Conservation (phyloP, 2,329 filamentous ascomycete genomes). For the Fusarium burgessii region DNA sequence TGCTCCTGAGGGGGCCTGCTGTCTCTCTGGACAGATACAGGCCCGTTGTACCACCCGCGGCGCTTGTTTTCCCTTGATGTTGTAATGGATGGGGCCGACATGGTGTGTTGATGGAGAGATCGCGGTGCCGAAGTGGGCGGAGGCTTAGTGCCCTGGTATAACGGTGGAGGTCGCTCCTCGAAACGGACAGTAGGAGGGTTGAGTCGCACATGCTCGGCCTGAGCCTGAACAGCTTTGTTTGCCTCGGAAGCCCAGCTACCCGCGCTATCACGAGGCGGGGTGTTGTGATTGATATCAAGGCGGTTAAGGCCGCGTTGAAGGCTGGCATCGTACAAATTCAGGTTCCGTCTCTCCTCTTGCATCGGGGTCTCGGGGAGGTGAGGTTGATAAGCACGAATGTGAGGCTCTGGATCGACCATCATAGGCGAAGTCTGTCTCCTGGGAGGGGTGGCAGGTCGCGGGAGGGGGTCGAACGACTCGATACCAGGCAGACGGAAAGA, state of each 20-base stretch:
- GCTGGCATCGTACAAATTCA: slow-evolving; percentile 73
- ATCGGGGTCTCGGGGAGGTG: slow-evolving; percentile 48
- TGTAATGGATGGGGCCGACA: slow-evolving; percentile 68
- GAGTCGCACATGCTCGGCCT: slow-evolving; percentile 63
- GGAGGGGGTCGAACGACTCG: slow-evolving; percentile 87
- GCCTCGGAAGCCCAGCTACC: slow-evolving; percentile 68
- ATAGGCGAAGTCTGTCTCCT: slow-evolving; percentile 79
- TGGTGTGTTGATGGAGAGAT: slow-evolving; percentile 66
- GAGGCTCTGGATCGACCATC: slow-evolving; percentile 72
- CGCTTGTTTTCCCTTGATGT: slow-evolving; percentile 72
- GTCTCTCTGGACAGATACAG: slow-evolving; percentile 55
- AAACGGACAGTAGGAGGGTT: slow-evolving; percentile 66
- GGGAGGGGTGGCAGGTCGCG: slow-evolving; percentile 71
- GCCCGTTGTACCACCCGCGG: slow-evolving; percentile 78
- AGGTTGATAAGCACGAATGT: slow-evolving; percentile 51
- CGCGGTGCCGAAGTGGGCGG: slow-evolving; percentile 48
- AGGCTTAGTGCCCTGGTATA: slow-evolving; percentile 49
- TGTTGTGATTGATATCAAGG: slow-evolving; percentile 70
- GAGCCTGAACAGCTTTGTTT: slow-evolving; percentile 66
- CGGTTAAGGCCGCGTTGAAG: slow-evolving; percentile 75
- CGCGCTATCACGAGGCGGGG: slow-evolving; percentile 64
- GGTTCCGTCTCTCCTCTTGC: slow-evolving; percentile 62
- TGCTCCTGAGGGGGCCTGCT: slow-evolving; percentile 45
- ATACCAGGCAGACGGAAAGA: slow-evolving; percentile 84
- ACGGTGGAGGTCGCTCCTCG: slow-evolving; percentile 58